A percentile compares a stretch with the other conserved stretches of the same genome.
Conservation (phyloP, 176 grass and related monocot genomes). For the Themeda triandra region DNA sequence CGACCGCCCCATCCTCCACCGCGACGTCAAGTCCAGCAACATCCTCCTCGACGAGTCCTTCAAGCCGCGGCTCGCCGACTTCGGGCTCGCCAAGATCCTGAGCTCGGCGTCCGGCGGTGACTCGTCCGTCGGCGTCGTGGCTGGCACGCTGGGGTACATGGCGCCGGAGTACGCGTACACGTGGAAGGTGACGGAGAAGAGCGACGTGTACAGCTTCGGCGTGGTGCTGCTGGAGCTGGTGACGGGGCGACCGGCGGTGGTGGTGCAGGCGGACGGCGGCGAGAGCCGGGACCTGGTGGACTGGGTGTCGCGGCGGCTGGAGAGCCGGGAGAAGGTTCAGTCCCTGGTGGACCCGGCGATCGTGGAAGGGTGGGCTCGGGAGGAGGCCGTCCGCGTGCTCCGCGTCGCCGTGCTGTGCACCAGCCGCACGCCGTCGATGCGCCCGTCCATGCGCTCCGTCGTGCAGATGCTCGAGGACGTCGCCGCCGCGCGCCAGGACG, state of each 20-base stretch:
- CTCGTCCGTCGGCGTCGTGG: conserved; percentile 43
- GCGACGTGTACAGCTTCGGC: conserved; percentile 84
- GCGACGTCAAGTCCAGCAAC: conserved; percentile 94
- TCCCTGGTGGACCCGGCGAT: conserved; percentile 45
- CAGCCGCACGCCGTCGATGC: conserved; percentile 49
- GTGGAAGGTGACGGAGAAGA: conserved; percentile 85
- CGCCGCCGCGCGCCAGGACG: background rate
- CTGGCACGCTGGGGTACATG: conserved; percentile 88
- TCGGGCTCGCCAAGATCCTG: conserved; percentile 85
- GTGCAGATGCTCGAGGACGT: conserved; percentile 94
- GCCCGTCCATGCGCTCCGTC: conserved; percentile 84
- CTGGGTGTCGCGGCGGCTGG: conserved; percentile 54
- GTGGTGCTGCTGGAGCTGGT: conserved; percentile 72
- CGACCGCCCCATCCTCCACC: conserved; percentile 76
- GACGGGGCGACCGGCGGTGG: conserved; percentile 53
- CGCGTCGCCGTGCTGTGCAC: conserved; percentile 69
- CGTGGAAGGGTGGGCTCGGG: conserved; percentile 46
- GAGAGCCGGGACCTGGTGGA: conserved; percentile 64
- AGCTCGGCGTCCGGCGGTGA: background rate
- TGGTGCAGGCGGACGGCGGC: conserved; percentile 7
- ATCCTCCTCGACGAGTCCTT: conserved; percentile 89
- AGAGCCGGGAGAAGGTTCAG: conserved; percentile 43
- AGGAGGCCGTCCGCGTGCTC: conserved; percentile 64
- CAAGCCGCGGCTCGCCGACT: conserved; percentile 85
- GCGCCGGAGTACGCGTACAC: conserved; percentile 89